Evolutionary conservation across 345 rosid genomes (phyloP).

Genomic region (Eucalyptus sp.): DNA sequence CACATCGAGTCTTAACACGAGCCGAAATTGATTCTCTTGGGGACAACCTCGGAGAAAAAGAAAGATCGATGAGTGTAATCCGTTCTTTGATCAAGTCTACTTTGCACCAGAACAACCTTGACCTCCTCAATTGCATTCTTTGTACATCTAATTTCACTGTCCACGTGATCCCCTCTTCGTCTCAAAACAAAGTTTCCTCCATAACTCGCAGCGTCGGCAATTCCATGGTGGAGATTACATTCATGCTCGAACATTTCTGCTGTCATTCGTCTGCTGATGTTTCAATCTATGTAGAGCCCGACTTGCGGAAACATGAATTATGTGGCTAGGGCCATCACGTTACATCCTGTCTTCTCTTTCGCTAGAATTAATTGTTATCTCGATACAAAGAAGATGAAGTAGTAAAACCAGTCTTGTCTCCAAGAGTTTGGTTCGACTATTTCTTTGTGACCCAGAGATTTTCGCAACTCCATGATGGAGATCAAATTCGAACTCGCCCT

Average conservation of each 20-base stretch:
- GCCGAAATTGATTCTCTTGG: not conserved
- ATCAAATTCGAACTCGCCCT: no score
- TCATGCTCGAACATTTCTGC: not conserved
- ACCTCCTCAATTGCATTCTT: not conserved
- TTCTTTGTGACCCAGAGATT: no score
- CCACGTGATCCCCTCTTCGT: not conserved
- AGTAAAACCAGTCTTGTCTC: not conserved
- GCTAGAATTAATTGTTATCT: not conserved
- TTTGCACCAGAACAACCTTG: not conserved
- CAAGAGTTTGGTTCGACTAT: no score
- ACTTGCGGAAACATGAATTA: not conserved
- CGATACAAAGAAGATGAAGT: not conserved
- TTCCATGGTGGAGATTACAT: not conserved
- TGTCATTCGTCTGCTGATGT: not conserved
- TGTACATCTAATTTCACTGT: not conserved
- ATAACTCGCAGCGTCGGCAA: not conserved
- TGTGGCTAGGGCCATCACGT: not conserved
- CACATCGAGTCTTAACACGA: not conserved
- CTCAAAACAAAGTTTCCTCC: not conserved
- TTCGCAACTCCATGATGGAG: no score
- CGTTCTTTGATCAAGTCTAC: not conserved
- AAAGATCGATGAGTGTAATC: not conserved
- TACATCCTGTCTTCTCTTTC: not conserved
- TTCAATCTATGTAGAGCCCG: not conserved
- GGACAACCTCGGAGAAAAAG: not conserved